These are phyloP conservation scores for Celoporthe dispersa DNA, from an alignment of 2,329 filamentous ascomycete species.

Conservation along the genomic window DNA sequence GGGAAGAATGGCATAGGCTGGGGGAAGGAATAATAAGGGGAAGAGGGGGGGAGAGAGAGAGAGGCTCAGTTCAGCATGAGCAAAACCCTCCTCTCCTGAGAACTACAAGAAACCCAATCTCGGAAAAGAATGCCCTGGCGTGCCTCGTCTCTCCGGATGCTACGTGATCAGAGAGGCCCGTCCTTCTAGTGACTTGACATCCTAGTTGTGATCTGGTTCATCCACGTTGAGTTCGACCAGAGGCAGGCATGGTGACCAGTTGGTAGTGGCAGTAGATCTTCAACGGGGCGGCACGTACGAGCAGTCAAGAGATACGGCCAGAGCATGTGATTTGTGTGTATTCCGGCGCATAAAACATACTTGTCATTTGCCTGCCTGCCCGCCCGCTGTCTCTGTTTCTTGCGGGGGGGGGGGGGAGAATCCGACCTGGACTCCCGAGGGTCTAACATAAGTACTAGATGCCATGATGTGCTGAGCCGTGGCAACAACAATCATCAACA, in stretches of 20 bases:
- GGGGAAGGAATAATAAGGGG: not conserved
- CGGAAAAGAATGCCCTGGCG: not conserved
- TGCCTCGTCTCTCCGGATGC: not conserved
- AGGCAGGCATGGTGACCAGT: no score
- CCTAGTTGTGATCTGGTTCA: not conserved
- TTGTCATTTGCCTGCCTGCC: conserved; percentile 1
- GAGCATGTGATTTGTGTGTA: not conserved
- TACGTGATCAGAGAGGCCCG: not conserved
- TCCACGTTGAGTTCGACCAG: no score
- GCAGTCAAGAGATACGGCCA: not conserved
- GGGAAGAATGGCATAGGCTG: no score
- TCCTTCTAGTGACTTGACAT: no score
- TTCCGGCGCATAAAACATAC: not conserved
- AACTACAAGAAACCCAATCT: not conserved
- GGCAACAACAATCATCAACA: not conserved
- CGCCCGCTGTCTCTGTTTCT: not conserved
- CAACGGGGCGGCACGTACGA: not conserved
- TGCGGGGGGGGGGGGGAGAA: not conserved
- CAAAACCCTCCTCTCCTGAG: not conserved
- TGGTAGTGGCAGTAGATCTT: no score
- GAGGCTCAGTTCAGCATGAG: not conserved
- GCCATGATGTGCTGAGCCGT: not conserved
- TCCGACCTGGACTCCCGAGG: not conserved
- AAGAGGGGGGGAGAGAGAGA: no score
- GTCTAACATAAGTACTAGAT: conserved; percentile 5